Conservation (phyloP, 768 basidiomycete genomes). For the Amanita phalloides region DNA sequence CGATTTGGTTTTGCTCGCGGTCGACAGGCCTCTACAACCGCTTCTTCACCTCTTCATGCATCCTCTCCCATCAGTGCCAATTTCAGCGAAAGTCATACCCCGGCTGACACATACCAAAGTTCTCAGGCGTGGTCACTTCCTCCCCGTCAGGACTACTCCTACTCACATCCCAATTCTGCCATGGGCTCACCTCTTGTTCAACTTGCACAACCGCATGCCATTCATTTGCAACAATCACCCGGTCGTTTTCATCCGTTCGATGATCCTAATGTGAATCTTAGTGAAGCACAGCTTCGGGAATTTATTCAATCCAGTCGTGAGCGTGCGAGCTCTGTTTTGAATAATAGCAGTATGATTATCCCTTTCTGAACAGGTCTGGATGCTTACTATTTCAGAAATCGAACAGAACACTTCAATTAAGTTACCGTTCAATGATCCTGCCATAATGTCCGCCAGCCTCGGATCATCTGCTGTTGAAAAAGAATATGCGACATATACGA, state of each 20-base stretch:
- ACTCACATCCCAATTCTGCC: constrained; percentile 22
- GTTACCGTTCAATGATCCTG: constrained; percentile 61
- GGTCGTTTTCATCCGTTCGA: constrained; percentile 43
- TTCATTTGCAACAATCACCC: constrained; percentile 22
- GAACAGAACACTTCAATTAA: constrained; percentile 6
- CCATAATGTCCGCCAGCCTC: constrained; percentile 71
- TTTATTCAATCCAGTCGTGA: constrained; percentile 66
- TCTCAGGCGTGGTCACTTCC: constrained; percentile 31
- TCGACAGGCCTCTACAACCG: constrained; percentile 43
- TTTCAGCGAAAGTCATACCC: constrained; percentile 32
- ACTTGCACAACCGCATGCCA: constrained; percentile 31
- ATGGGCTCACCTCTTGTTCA: constrained; percentile 36
- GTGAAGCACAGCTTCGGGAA: constrained; percentile 70
- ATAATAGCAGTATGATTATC: constrained; percentile 13
- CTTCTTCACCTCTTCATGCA: constrained; percentile 50
- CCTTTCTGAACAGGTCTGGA: not conserved
- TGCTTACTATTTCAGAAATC: not conserved
- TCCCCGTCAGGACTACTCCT: constrained; percentile 30
- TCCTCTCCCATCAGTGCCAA: constrained; percentile 41
- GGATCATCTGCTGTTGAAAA: constrained; percentile 23
- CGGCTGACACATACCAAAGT: constrained; percentile 22
- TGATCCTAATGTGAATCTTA: constrained; percentile 29
- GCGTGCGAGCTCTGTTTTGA: constrained; percentile 25
- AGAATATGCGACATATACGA: constrained; percentile 31
- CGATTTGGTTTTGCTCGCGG: constrained; percentile 76